Evolutionary conservation across 306 rosid genomes (phyloP).

Genomic region (Bauhinia variegata): DNA sequence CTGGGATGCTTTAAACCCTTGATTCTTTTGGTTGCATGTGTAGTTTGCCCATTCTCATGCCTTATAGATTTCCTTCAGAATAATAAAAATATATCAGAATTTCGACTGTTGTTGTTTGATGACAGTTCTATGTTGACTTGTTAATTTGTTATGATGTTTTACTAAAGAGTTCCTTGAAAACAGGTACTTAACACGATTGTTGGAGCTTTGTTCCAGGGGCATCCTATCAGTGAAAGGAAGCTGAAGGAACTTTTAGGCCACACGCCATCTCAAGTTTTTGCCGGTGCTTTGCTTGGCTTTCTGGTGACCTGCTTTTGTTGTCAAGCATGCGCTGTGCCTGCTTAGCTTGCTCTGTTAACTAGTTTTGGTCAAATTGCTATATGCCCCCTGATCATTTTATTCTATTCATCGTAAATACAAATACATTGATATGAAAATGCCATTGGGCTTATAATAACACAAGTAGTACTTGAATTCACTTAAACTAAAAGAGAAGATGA

Average conservation of each 20-base stretch:
- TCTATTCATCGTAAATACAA: not conserved
- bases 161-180: not conserved
- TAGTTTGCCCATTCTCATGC: not conserved
- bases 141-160: not conserved
- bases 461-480: too few relatives aligned
- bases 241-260: conserved; percentile 93
- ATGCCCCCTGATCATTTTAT: not conserved
- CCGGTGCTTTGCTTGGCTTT: conserved; percentile 81
- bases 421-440: too few relatives aligned
- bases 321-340: conserved; percentile 51
- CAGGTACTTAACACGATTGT: conserved; percentile 92
- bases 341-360: conserved; percentile 35
- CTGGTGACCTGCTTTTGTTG: conserved; percentile 72
- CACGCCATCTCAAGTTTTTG: conserved; percentile 86
- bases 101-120: not conserved
- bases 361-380: conserved; percentile 32
- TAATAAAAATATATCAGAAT: not conserved
- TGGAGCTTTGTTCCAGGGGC: conserved; percentile 86
- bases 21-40: not conserved
- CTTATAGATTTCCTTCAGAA: not conserved
- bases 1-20: not conserved
- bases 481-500: too few relatives aligned
- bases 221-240: conserved; percentile 86
- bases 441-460: too few relatives aligned
- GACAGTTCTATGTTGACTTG: not conserved